Conservation (phyloP, 1,284 basidiomycete species). For the Rhodotorula sp. region DNA sequence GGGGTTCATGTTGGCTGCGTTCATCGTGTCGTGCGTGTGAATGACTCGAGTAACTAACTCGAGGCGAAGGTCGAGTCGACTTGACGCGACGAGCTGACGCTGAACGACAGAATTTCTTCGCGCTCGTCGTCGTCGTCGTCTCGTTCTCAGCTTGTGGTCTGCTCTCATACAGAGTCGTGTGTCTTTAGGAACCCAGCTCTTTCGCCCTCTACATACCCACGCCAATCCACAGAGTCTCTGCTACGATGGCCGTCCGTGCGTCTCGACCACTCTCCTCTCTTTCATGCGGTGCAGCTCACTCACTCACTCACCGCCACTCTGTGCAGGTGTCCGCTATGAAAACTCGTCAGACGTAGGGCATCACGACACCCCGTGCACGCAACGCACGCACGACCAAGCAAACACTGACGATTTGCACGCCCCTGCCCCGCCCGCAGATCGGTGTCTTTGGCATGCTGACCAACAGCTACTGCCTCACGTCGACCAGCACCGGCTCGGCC, state of each 20-base stretch:
- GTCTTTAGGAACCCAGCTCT: too few species aligned
- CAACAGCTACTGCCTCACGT: constrained; percentile 82
- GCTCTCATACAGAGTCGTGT: too few species aligned
- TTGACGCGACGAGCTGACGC: background rate
- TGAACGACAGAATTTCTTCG: background rate
- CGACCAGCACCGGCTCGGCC: constrained; percentile 66
- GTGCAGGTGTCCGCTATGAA: constrained; percentile 66
- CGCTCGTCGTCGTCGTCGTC: background rate
- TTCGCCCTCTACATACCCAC: background rate
- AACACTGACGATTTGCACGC: background rate
- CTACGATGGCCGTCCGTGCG: constrained; percentile 57
- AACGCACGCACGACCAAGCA: background rate
- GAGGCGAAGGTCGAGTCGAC: background rate
- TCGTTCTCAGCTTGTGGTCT: background rate
- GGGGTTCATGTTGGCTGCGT: constrained; percentile 45
- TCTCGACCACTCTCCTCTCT: constrained; percentile 25
- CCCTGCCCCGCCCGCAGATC: constrained; percentile 28
- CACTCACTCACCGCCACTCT: constrained; percentile 9
- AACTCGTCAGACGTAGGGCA: constrained; percentile 82
- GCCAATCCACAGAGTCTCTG: background rate
- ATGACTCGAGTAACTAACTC: background rate
- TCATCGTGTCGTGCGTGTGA: constrained; percentile 29
- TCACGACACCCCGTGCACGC: background rate
- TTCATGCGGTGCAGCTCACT: background rate
- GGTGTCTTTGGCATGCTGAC: constrained; percentile 71